These are phyloP conservation scores for Solanum hybrid DNA, from an alignment of 305 asterid species.

Conservation along the genomic window DNA sequence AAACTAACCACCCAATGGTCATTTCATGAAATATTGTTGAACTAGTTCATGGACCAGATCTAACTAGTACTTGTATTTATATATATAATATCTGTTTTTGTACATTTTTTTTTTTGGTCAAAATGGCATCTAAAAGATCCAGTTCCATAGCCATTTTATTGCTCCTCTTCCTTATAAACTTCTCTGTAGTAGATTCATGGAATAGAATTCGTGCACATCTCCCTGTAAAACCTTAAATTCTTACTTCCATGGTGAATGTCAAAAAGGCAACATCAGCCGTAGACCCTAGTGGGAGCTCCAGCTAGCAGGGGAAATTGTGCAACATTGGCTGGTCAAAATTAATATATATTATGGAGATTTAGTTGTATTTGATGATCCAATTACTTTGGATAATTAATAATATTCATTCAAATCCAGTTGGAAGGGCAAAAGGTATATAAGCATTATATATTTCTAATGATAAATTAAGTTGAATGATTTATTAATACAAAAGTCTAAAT, in stretches of 20 bases:
- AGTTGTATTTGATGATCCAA: background rate
- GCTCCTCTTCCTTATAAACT: background rate
- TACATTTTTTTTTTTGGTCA: too few relatives aligned
- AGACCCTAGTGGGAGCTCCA: background rate
- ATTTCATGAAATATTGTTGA: background rate
- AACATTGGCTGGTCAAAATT: background rate
- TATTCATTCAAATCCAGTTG: background rate
- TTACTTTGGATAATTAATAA: background rate
- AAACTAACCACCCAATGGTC: background rate
- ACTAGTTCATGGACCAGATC: background rate
- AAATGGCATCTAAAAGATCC: background rate
- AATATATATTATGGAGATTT: background rate
- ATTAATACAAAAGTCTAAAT: too few relatives aligned
- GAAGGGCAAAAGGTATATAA: background rate
- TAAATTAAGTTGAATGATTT: too few relatives aligned
- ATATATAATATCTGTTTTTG: background rate
- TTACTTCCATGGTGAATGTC: background rate
- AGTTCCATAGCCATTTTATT: background rate
- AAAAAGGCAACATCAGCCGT: too few relatives aligned
- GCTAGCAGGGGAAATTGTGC: background rate
- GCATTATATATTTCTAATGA: too few relatives aligned
- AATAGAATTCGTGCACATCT: background rate
- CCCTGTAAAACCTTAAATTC: background rate
- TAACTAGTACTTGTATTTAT: too few relatives aligned
- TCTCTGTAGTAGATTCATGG: background rate